Evolutionary conservation across 805 yeast species (phyloP).

Genomic region (Monosporozyma aquatica): DNA sequence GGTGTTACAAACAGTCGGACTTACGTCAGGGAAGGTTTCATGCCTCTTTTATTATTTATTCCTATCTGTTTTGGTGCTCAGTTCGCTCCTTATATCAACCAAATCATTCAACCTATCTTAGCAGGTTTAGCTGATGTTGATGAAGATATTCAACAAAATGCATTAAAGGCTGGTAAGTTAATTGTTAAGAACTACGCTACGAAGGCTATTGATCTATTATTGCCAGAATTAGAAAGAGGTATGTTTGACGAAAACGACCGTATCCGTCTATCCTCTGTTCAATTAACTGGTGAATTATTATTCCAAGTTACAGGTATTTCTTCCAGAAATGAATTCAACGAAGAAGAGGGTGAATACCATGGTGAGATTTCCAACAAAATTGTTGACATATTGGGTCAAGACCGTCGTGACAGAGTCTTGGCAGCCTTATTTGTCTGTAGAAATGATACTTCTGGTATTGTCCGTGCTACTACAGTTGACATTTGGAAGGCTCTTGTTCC

Average conservation of each 20-base stretch:
- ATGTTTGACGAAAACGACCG: conserved; percentile 73
- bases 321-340: conserved; percentile 59
- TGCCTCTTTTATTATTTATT: conserved; percentile 79
- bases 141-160: conserved; percentile 79
- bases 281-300: conserved; percentile 86
- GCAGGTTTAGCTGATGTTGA: conserved; percentile 84
- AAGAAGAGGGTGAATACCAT: conserved; percentile 35
- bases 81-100: conserved; percentile 78
- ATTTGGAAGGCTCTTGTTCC: conserved; percentile 96
- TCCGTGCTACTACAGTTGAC: conserved; percentile 81
- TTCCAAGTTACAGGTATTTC: conserved; percentile 90
- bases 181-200: conserved; percentile 86
- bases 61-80: conserved; percentile 93
- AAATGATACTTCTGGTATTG: conserved; percentile 80
- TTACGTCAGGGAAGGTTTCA: conserved; percentile 80
- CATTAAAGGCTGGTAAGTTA: conserved; percentile 86
- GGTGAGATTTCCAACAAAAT: conserved; percentile 54
- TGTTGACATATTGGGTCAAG: conserved; percentile 72
- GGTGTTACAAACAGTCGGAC: conserved; percentile 60
- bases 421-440: conserved; percentile 89
- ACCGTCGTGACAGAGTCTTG: conserved; percentile 78
- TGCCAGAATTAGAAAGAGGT: conserved; percentile 91
- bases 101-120: conserved; percentile 84
- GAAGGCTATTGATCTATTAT: conserved; percentile 81
- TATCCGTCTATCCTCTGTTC: conserved; percentile 88